Evolutionary conservation across 371 early-diverging fungal genomes (phyloP), one percentile per base, ranked within the genome.

Genomic region (Lichtheimia ramosa): DNA sequence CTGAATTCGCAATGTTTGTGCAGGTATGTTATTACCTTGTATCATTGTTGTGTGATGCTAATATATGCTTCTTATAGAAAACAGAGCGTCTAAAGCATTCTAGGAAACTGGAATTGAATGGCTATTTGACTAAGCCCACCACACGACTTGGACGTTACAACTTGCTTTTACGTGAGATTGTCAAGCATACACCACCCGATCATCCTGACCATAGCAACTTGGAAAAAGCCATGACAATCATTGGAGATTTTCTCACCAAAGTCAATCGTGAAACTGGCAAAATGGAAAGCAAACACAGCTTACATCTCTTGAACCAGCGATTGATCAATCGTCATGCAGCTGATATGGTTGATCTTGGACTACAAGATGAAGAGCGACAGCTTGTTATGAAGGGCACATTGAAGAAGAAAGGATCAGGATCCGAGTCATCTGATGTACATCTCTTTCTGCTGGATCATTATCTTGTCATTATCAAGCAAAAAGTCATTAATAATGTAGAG

Each of bases 81-180:
- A 83, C 84, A 1, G 91, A 93, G 48, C 81, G 89, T n/a, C 61
- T 74, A 18, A 92, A 94, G 12, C 90, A 89, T 64, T 86, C 90
- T 40, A 82, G 95, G 18, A 90, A 91, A 65, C 73, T 96, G 40
- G 88, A 88, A 27, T 66, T 92, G 23, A 86, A 90, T 62, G 86
- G 86, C 14, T 96, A 95, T 65, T 66, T 96, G 55, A 89, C 89
- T 0, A 75, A 75, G 61, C 96, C 96, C 5, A 92, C 93, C 0
- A 89, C 94, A 6, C 86, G 96, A 34, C 65, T 96, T 57, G 96
- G 92, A 3, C 82, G 95, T 39, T 97, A 96, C 61, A 91, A 91
- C 10, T 76, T 97, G 40, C 73, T 97, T 14, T 74, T 97, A 10
- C 83, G 86, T 46, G 90, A 87, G 3, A 88, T 94, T 42, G 77